Conservation (phyloP, 257 asterid species). For the Agastache rugosa region DNA sequence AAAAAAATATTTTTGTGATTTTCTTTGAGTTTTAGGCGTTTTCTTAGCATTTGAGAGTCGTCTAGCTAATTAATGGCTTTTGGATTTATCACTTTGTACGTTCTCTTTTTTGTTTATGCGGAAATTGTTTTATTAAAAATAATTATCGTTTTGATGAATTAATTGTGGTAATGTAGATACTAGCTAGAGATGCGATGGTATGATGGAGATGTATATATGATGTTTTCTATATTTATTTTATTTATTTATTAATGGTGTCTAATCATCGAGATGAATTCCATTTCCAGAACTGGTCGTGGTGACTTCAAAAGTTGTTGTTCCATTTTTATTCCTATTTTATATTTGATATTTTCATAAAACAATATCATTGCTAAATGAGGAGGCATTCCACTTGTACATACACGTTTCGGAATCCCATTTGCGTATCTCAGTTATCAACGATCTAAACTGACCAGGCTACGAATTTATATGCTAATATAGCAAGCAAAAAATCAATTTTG, state of each 20-base stretch:
- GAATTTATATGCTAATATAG: not conserved
- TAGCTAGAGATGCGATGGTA: not conserved
- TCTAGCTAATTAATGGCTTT: not conserved
- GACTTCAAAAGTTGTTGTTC: conserved; percentile 19
- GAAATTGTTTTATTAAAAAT: not conserved
- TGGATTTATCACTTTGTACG: not conserved
- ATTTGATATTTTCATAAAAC: conserved; percentile 4
- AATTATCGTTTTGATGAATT: not conserved
- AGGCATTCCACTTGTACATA: conserved; percentile 38
- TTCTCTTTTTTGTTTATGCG: not conserved
- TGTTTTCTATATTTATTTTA: not conserved
- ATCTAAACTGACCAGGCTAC: not conserved
- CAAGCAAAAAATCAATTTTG: not conserved
- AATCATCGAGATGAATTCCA: conserved; percentile 45
- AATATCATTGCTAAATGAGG: conserved; percentile 49
- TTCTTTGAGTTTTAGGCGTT: not conserved
- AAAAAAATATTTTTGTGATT: too few species aligned
- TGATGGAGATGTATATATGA: conserved; percentile 8
- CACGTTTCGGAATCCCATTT: conserved; percentile 32
- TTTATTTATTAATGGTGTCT: conserved; percentile 46
- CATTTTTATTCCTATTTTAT: not conserved
- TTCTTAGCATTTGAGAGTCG: not conserved
- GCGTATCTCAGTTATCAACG: conserved; percentile 3
- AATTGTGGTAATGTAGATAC: not conserved
- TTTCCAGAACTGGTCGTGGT: conserved; percentile 36